Evolutionary conservation across 768 basidiomycete species (phyloP).

Genomic region (Cyclocybe cylindracea): DNA sequence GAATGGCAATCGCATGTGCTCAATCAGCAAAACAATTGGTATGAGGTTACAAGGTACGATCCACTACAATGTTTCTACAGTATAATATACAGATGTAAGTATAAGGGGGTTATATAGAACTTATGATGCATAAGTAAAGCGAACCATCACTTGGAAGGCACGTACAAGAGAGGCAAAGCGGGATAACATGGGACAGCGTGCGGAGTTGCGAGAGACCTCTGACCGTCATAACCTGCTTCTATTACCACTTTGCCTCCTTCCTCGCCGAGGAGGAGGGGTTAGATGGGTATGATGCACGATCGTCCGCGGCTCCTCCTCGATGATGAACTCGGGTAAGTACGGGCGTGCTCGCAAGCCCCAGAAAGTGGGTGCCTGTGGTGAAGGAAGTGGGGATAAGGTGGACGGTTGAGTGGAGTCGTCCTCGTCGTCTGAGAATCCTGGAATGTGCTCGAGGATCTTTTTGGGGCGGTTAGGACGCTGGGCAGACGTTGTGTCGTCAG

Average conservation of each 20-base stretch:
- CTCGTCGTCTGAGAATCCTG: constrained; percentile 9
- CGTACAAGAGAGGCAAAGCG: too few relatives aligned
- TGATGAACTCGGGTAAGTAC: constrained; percentile 7
- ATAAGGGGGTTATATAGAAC: too few relatives aligned
- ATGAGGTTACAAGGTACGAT: too few relatives aligned
- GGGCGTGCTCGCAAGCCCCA: neutral
- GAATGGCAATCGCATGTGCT: too few relatives aligned
- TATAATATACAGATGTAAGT: too few relatives aligned
- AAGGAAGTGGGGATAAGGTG: neutral
- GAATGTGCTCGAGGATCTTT: constrained; percentile 8
- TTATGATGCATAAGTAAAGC: too few relatives aligned
- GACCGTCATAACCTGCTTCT: neutral
- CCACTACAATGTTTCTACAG: too few relatives aligned
- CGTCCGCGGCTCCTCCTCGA: constrained; percentile 3
- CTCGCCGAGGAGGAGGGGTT: constrained; percentile 5
- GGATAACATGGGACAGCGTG: too few relatives aligned
- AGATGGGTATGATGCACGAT: constrained; percentile 2
- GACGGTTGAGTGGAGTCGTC: neutral
- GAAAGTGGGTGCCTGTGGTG: neutral
- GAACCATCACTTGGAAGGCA: too few relatives aligned
- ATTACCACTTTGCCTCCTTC: neutral
- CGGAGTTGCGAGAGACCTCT: too few relatives aligned
- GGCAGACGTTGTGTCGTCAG: too few relatives aligned
- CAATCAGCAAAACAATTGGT: too few relatives aligned
- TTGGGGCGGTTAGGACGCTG: neutral